Base-by-base conservation (phyloP, 345 rosid species). In the Camelina laxa region DNA sequence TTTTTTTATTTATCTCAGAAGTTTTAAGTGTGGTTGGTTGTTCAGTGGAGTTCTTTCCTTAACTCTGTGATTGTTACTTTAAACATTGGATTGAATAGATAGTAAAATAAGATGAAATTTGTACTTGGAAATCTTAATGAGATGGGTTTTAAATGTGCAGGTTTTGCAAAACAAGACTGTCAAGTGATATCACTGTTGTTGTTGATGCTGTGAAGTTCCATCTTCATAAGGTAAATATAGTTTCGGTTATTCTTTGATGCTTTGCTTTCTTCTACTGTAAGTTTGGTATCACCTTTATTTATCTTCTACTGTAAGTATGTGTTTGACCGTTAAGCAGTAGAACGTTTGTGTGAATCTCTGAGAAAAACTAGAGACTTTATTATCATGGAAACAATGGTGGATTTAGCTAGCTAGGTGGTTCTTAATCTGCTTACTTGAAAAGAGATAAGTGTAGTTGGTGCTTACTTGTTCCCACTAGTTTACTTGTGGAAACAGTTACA, bases 211-310 rank as follows among this genome's bases (percentile, higher is more conserved):
- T 86, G 21, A 90, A 80, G 68, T 92, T 95, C 72, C 94, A 92
- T 80, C 98, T 95, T 82, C 99, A 95, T 67, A 95, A 87, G 99
- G 99, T 88, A 27, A 27, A 80, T 87, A 60, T 33, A 72, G 69
- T 47, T 41, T 60, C 22, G 11, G 8, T 60, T 56, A 11, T 36
- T 62, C 51, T 42, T 74, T 58, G 47, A 30, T 75, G 36, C 69
- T 64, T 65, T 64, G 67, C 62, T 70, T 57, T 20, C 47, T 55
- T 70, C 60, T n/a, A n/a, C n/a, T n/a, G 6, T 45, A 20, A 24
- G 54, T 54, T 76, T 54, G 36, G 75, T 70, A 54, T 69, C 60
- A 0, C 63, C 8, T 51, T 53, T 51, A n/a, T n/a, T n/a, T n/a
- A 0, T 49, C 21, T 47, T 27, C 17, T 33, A 47, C 9, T 7